These are phyloP conservation scores for Calonectria multiphialidica DNA, from an alignment of 2,329 filamentous ascomycete genomes.

Conservation along the genomic window DNA sequence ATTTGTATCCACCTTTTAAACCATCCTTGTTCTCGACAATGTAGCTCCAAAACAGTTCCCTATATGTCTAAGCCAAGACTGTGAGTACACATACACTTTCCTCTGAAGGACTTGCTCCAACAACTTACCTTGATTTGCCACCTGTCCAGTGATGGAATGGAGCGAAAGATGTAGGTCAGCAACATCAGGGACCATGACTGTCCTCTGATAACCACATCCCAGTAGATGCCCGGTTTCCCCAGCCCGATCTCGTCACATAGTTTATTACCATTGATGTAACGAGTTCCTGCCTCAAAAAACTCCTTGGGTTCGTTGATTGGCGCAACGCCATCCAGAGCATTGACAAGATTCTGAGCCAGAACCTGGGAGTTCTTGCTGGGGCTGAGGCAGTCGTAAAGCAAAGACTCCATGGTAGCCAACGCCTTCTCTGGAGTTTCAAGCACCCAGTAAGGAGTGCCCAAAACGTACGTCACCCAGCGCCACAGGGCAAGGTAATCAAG, in stretches of 20 bases:
- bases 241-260: conserved; percentile 8
- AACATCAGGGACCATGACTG: conserved; percentile 4
- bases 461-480: conserved; percentile 14
- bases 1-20: conserved; percentile 10
- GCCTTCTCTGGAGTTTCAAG: conserved; percentile 7
- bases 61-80: background rate
- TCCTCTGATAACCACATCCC: conserved; percentile 2
- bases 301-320: conserved; percentile 5
- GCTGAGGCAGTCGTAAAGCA: conserved; percentile 1
- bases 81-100: background rate
- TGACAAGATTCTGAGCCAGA: background rate
- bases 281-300: conserved; percentile 10
- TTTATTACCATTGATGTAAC: conserved; percentile 13
- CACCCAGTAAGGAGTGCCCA: conserved; percentile 3
- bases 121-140: conserved; percentile 8
- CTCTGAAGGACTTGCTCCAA: too few species aligned
- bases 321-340: background rate
- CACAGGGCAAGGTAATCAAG: conserved; percentile 22
- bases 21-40: conserved; percentile 9
- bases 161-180: conserved; percentile 2
- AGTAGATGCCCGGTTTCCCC: background rate
- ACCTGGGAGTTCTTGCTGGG: background rate
- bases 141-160: background rate
- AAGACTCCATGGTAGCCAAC: conserved; percentile 1
- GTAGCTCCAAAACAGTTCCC: conserved; percentile 3